Evolutionary conservation across 495 filamentous ascomycete genomes (phyloP).

Genomic region (Neurospora africana): DNA sequence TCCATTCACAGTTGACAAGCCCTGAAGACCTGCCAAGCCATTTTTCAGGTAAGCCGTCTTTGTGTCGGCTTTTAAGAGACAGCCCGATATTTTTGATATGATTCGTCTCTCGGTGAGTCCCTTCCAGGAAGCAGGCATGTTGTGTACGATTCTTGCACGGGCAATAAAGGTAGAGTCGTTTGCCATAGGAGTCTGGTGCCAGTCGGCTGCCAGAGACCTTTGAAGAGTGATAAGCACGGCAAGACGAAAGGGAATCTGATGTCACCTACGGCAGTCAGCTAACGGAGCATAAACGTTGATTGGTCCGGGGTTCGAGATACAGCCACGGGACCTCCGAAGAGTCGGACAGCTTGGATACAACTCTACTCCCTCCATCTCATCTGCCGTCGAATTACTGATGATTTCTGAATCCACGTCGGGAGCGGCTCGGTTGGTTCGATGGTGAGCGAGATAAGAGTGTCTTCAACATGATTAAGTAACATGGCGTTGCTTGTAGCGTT

Average conservation of each 20-base stretch:
- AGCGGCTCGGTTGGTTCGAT: background rate
- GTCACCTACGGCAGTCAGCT: background rate
- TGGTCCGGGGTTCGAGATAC: background rate
- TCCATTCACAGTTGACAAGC: background rate
- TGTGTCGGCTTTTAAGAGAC: background rate
- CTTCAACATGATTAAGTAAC: background rate
- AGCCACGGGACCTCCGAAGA: background rate
- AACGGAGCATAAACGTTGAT: background rate
- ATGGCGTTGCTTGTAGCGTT: background rate
- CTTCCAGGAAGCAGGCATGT: background rate
- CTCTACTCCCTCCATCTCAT: background rate
- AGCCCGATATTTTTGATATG: background rate
- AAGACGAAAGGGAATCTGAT: background rate
- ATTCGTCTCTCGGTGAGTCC: background rate
- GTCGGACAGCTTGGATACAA: background rate
- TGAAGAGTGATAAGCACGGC: background rate
- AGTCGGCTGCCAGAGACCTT: too few relatives aligned
- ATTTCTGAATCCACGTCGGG: background rate
- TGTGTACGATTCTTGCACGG: background rate
- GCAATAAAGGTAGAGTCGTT: background rate
- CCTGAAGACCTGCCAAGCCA: background rate
- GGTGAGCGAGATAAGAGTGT: background rate
- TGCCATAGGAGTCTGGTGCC: background rate
- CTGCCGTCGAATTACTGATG: background rate
- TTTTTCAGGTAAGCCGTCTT: background rate